Evolutionary conservation across 140 eudicot genomes (phyloP), one percentile per base, ranked within the genome.

Genomic region (Stevia rebaudiana): DNA sequence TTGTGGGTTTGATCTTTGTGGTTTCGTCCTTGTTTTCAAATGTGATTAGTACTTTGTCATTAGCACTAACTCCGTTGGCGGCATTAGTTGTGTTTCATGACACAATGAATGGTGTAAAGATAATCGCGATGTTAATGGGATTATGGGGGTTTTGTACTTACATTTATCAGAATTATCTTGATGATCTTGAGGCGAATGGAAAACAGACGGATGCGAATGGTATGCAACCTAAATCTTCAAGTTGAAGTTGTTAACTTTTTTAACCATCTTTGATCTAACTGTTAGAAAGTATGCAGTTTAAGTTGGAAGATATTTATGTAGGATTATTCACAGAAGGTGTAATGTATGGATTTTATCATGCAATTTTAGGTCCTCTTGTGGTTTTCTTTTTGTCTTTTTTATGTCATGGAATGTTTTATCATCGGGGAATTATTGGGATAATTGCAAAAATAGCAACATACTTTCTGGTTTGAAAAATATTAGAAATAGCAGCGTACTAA

Each of bases 21-120:
- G 96, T 83, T 15, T 88, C 96, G 0, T 83, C 96, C 5, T 57
- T 92, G 21, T 92, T 92, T 65, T 87, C 98, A 6, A 92, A 92
- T 30, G 96, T 83, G 25, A 85, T 88, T 22, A 85, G 96, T 41
- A 92, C 95, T 4, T 44, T 81, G 42, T 82, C 96, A 0, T 68
- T 88, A 71, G 95, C 95, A 11, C 65, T 88, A 57, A 84, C 98
- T 3, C 98, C 98, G 11, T 15, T 92, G 40, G 95, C 92, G 37
- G 80, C 96, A 0, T 55, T 88, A 47, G 48, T 81, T 5, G 78
- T 84, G 65, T 83, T 92, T 60, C 84, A 79, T 40, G 98, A 85
- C 63, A 67, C 74, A n/a, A 79, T 88, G 89, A 92, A 79, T 23
- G 95, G 86, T 0, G 75, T 83, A 5, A 92, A 88, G 83, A 58